Conservation (phyloP, 306 rosid genomes). For the Luffa acutangula region DNA sequence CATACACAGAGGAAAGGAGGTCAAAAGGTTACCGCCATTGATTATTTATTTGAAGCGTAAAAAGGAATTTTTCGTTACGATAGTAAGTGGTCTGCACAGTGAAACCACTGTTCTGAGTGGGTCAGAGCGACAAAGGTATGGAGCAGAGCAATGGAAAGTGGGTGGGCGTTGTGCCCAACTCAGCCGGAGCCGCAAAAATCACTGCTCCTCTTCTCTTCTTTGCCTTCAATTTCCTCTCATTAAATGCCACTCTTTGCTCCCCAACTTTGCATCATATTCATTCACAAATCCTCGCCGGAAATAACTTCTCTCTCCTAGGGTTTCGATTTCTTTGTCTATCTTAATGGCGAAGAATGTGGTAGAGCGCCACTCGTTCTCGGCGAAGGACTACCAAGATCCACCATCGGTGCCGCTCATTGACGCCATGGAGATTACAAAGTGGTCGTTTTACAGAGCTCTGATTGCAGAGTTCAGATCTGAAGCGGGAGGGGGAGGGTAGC, state of each 20-base stretch:
- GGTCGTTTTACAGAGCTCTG: too few species aligned
- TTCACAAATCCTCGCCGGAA: neutral
- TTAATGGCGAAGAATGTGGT: constrained; percentile 20
- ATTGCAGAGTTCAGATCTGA: too few species aligned
- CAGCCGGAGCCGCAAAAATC: neutral
- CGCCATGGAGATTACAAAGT: too few species aligned
- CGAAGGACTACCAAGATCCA: constrained; percentile 19
- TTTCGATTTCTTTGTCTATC: neutral
- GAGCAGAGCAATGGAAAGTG: neutral
- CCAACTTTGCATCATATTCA: neutral
- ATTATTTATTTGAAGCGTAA: neutral
- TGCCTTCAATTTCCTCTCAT: neutral
- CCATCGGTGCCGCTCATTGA: too few species aligned
- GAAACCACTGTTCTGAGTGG: neutral
- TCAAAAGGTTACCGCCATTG: too few species aligned
- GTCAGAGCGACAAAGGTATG: neutral
- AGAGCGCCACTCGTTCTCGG: constrained; percentile 50
- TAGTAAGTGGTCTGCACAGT: neutral
- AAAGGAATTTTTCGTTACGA: neutral
- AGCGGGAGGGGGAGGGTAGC: too few species aligned
- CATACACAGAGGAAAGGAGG: too few species aligned
- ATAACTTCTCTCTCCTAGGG: neutral
- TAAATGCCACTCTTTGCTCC: neutral
- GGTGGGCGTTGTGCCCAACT: neutral
- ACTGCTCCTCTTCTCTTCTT: neutral